Evolutionary conservation across 2,329 filamentous ascomycete species (phyloP), one percentile per base, ranked within the genome.

Genomic region (Aspergillus fijiensis): DNA sequence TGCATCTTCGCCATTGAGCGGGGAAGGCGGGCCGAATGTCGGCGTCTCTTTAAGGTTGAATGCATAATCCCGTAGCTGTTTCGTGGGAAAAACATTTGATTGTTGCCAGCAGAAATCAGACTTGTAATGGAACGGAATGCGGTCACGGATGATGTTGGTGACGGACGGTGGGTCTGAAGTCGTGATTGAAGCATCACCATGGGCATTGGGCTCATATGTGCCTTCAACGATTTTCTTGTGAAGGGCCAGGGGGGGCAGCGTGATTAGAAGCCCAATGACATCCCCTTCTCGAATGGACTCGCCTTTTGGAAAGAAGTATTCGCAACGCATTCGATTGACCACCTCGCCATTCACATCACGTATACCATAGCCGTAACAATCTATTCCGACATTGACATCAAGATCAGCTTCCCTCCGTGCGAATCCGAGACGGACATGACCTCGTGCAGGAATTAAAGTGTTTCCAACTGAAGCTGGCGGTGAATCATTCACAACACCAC

Each of bases 291-390:
- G 84, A 55, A 98, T 87, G 58, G 92, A 86, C 73, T 94, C 89
- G 51, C 89, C 88, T 1, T 89, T 84, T 0, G 88, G 87, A 63
- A 93, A 93, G 76, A 96, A 94, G 66, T 93, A 90, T 71, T 92
- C 92, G n/a, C 93, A 92, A 52, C 94, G 87, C 64, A 93, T 97
- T 81, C 95, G 92, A 79, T 95, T 92, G 56, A 96, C 90, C 63
- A 94, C 94, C 74, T 98, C 92, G 21, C 95, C 95, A 33, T 89
- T 85, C 25, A 93, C 88, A 70, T 99, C 95, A 49, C 93, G 89
- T 59, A 98, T 86, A 50, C 91, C 94, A 73, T 98, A 98, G 72
- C 93, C 96, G 78, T 98, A 97, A 48, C 92, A 98, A 3, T 96
- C 96, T 72, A 98, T 85, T 7, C 95, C 89, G 25, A 98, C 88